These are phyloP conservation scores for Sphaerosporella brunnea DNA, from an alignment of 495 filamentous ascomycete genomes.

Conservation along the genomic window DNA sequence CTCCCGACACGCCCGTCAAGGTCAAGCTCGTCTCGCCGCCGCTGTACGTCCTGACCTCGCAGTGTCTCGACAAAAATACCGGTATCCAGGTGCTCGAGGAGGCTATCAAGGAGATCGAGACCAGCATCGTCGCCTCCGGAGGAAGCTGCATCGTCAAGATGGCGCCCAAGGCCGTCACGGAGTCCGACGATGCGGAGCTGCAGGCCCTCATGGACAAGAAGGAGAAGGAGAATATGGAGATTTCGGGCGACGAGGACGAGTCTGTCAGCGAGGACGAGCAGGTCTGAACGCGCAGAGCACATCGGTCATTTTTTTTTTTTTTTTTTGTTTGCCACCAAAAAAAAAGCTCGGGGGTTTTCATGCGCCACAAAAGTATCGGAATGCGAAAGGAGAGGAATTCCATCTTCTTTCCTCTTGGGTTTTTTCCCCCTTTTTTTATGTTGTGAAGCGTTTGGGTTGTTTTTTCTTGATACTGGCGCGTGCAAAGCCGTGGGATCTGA, in stretches of 20 bases:
- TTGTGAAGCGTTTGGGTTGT: too few relatives aligned
- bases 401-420: too few relatives aligned
- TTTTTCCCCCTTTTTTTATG: too few relatives aligned
- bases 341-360: too few relatives aligned
- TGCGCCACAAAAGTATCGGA: too few relatives aligned
- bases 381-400: too few relatives aligned
- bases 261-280: slow-evolving; percentile 86
- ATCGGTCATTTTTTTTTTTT: too few relatives aligned
- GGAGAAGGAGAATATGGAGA: slow-evolving; percentile 90
- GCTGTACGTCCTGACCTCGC: slow-evolving; percentile 81
- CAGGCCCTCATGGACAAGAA: slow-evolving; percentile 98
- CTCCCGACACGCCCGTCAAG: slow-evolving; percentile 78
- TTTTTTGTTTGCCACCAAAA: too few relatives aligned
- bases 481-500: too few relatives aligned
- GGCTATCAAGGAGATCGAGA: slow-evolving; percentile 68
- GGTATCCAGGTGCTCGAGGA: slow-evolving; percentile 71
- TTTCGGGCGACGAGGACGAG: slow-evolving; percentile 87
- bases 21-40: slow-evolving; percentile 91
- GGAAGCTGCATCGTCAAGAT: slow-evolving; percentile 79
- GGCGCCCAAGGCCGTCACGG: slow-evolving; percentile 96
- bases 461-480: too few relatives aligned
- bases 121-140: slow-evolving; percentile 51
- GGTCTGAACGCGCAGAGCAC: too few relatives aligned
- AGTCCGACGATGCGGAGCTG: slow-evolving; percentile 91
- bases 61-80: slow-evolving; percentile 77